Evolutionary conservation across 768 basidiomycete genomes (phyloP), one percentile per base, ranked within the genome.

Genomic region (Neoboletus subvelutipes): DNA sequence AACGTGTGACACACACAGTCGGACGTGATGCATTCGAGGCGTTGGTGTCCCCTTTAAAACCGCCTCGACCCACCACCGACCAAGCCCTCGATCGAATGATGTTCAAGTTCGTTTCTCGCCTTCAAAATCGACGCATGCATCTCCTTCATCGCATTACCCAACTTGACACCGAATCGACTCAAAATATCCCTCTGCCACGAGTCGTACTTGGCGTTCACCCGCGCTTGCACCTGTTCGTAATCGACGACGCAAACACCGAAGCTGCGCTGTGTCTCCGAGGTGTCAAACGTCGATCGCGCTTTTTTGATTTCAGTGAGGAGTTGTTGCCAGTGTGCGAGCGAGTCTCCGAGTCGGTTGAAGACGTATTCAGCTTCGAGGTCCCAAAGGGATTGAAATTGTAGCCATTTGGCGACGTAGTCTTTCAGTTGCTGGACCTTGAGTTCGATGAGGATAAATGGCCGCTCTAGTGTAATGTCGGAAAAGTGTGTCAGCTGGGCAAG

Each of bases 381-480:
- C 97, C 96, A 98, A 0, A 98, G 80, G 0, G 96, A 96, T 73
- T 98, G 97, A 83, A 99, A 98, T 67, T 96, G 95, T 0, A 98
- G 83, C 97, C 97, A 99, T 76, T 97, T 97, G 57, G 81, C 91
- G 49, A 98, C 94, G 73, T 99, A 99, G 45, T 88, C 87, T 64
- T 82, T 87, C 52, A 99, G 81, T 58, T 92, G 85, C 55, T 89
- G 87, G 17, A 94, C 86, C 73, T 97, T 97, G 63, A 73, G 77
- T 73, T 98, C 94, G 65, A 99, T 88, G 26, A 97, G 78, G 0
- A 82, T 73, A 71, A 99, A 94, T 0, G 96, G 93, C 31, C 83
- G 83, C 64, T 87, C 83, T 2, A 98, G 81, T 0, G 87, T 86
- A 50, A 82, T 78, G 54, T 92, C 88, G 8, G 81, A 71, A 73